phyloP scores from a whole-genome alignment of 441 rosid species.

The Mallotus repandus region DNA sequence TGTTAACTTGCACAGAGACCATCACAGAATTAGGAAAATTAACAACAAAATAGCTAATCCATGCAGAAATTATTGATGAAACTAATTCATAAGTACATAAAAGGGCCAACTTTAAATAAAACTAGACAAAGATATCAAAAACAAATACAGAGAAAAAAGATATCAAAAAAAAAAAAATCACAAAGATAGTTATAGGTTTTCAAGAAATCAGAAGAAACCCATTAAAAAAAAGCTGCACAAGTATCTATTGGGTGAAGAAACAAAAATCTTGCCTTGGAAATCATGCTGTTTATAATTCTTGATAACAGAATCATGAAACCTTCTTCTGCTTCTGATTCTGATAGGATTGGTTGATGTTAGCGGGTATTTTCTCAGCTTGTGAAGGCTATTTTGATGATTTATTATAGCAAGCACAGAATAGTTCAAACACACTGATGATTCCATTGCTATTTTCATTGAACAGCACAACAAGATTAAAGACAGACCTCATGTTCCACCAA shows the following conservation, averaged over 20 bases:
- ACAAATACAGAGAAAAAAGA: too few species aligned
- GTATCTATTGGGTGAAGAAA: background rate
- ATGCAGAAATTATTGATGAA: background rate
- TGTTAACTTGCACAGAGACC: background rate
- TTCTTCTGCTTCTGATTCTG: conserved; percentile 27
- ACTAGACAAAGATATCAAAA: too few species aligned
- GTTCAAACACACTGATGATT: conserved; percentile 30
- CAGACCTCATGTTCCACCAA: too few species aligned
- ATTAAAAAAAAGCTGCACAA: background rate
- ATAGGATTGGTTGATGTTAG: background rate
- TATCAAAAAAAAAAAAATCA: too few species aligned
- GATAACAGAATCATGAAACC: conserved; percentile 21
- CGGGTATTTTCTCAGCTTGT: conserved; percentile 7
- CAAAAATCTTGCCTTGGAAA: conserved; percentile 48
- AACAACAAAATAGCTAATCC: background rate
- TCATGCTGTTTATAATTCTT: conserved; percentile 42
- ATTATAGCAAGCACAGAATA: conserved; percentile 18
- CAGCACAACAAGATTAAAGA: too few species aligned
- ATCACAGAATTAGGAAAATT: background rate
- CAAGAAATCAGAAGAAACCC: background rate
- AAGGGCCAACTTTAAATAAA: background rate
- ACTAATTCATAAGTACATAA: background rate
- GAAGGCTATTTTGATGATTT: conserved; percentile 12
- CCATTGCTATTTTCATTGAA: conserved; percentile 24
- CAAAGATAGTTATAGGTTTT: too few species aligned